Base-by-base conservation (phyloP, 176 grass and related monocot species). In the Juncus inflexus region DNA sequence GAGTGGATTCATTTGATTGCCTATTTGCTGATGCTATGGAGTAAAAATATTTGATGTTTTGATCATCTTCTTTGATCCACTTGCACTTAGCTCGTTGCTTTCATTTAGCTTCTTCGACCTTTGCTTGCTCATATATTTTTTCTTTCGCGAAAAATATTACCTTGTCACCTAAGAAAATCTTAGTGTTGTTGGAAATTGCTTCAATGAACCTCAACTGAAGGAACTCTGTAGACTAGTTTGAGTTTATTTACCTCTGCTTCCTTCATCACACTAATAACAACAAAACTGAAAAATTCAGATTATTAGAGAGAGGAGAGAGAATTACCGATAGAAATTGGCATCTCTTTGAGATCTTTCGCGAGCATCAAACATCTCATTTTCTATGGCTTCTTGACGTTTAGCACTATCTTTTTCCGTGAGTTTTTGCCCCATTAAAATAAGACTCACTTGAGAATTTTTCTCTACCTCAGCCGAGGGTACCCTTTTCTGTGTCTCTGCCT, bases 91-190 rank as follows among this genome's bases (percentile, higher is more conserved):
- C 3, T 45, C 42, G 3, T 45, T 4, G 7, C 42, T 45, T 45
- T 7, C 42, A 45, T 45, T 45, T 45, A 4, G 3, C 5, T 7
- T 45, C 42, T 7, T 4, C 5, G 42, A 45, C 7, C 5, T 45
- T 45, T 45, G 42, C 42, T 7, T 4, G 5, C 7, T 45, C 5
- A 7, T 7, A 45, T 4, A 45, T 45, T 45, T 45, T 7, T 45
- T 45, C 42, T 7, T 45, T 45, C n/a, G n/a, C n/a, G n/a, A 35
- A 37, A 8, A 4, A 5, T n/a, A n/a, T n/a, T 79, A 99, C 95
- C 83, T 99, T 94, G 35, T 99, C 86, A 70, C 95, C 95, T 7
- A 99, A 99, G 76, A 90, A 99, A 63, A 99, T 94, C 79, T 94
- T 99, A 12, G 89, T 90, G 74, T 99, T 99, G 55, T 99, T 99